Base-by-base conservation (phyloP, 1,284 basidiomycete species). In the Cutaneotrichosporon arboriforme region DNA sequence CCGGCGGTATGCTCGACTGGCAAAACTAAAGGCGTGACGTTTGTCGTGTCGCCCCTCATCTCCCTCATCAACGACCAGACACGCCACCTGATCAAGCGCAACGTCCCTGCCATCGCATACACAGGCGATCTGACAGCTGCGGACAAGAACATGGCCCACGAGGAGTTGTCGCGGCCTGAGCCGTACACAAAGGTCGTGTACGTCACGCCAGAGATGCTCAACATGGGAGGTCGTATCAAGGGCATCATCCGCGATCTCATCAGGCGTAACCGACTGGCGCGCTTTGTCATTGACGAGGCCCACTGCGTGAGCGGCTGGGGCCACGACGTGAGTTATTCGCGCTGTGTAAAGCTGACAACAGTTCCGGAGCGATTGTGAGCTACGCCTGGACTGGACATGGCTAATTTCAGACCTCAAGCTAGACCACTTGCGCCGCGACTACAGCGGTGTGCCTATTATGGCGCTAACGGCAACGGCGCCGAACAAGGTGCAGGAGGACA, bases 251-350 rank as follows among this genome's bases (percentile, higher is more conserved):
- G 72, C 14, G 72, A 76, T 33, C 77, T 97, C 4, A 79, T 89
- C 63, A 62, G 73, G 1, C 69, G 77, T 13, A 76, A 80, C 3
- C 75, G 81, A 54, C 73, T 98, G 26, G 91, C 90, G 5, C 81
- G 94, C 22, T 96, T 98, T 68, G 91, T 97, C 0, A 81, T 97
- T 50, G 96, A 98, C 68, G 94, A 98, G 68, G 94, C 92, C 1
- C 96, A 98, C 70, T 92, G 91, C 70, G 88, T 97, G 35, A 78
- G 77, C 56, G 77, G 63, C 46, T 78, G 77, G 77, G 77, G 77
- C 10, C 76, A 78, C 57, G 76, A 77, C 60, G 67, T 74, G 56
- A 65, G 73, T 65, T 4, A 17, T 3, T 2, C 12, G 17, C 21
- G 1, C 9, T 2, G 36, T 17, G 12, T 8, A 17, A 31, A 49